Evolutionary conservation across 805 yeast genomes (phyloP).

Genomic region (Ogataea chonburiensis): DNA sequence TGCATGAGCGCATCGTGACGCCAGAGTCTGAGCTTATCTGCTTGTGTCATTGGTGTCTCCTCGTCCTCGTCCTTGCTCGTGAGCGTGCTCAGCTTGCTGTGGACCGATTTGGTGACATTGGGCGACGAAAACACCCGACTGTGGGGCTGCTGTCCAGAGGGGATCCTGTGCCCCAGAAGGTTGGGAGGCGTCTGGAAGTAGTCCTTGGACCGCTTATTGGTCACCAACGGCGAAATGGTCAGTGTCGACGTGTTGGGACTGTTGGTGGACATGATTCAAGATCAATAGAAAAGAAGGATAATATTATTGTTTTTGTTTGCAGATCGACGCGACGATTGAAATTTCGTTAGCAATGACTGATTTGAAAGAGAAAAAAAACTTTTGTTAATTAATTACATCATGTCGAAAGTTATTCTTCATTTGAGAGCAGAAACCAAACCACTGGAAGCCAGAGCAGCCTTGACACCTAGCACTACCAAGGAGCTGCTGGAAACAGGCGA

Average conservation of each 20-base stretch:
- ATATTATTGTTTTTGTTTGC: constrained; percentile 3
- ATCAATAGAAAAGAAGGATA: constrained; percentile 11
- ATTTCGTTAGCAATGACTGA: constrained; percentile 5
- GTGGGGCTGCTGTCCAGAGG: constrained; percentile 19
- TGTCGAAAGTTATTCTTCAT: constrained; percentile 61
- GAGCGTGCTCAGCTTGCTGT: constrained; percentile 11
- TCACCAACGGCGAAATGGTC: constrained; percentile 67
- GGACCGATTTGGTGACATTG: constrained; percentile 19
- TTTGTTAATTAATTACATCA: constrained; percentile 3
- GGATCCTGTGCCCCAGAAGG: constrained; percentile 17
- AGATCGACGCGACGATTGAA: constrained; percentile 6
- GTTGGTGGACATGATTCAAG: constrained; percentile 25
- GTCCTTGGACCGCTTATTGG: constrained; percentile 33
- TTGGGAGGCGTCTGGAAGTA: constrained; percentile 38
- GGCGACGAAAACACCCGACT: constrained; percentile 28
- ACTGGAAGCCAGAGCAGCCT: constrained; percentile 93
- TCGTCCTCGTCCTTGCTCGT: constrained; percentile 22
- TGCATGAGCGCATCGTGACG: constrained; percentile 90
- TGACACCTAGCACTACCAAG: constrained; percentile 89
- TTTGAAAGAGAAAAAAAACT: constrained; percentile 4
- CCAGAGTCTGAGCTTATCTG: constrained; percentile 86
- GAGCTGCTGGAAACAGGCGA: constrained; percentile 76
- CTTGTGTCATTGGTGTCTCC: constrained; percentile 61
- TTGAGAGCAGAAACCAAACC: constrained; percentile 98
- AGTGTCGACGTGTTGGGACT: constrained; percentile 69